Evolutionary conservation across 2,329 filamentous ascomycete species (phyloP).

Genomic region (Nemania sp.): DNA sequence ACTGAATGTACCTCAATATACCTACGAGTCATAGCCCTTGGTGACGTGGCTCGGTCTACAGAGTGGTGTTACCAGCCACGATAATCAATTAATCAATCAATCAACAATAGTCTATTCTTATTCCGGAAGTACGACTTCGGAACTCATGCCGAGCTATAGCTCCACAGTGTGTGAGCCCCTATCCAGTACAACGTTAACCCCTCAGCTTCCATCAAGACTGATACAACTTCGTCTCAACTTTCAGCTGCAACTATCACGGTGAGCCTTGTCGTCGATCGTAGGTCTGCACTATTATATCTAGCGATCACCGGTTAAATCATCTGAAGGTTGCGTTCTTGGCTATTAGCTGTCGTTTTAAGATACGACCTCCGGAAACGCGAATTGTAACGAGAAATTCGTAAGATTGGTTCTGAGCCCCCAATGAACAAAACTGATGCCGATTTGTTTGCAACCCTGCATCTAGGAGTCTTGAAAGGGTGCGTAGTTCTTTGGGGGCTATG

Average conservation of each 20-base stretch:
- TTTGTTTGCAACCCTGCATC: not conserved
- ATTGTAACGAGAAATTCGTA: not conserved
- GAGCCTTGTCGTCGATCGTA: not conserved
- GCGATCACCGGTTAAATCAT: not conserved
- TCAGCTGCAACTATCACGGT: not conserved
- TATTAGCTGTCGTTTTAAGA: not conserved
- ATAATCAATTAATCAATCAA: not conserved
- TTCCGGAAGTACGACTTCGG: not conserved
- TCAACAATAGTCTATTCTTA: not conserved
- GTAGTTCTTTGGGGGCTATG: constrained; percentile 19
- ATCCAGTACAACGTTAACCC: not conserved
- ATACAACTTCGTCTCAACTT: constrained; percentile 8
- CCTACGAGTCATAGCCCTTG: not conserved
- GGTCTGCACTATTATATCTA: not conserved
- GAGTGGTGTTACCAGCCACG: not conserved
- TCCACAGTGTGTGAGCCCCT: not conserved
- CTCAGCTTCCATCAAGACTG: not conserved
- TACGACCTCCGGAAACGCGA: not conserved
- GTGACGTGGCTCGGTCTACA: not conserved
- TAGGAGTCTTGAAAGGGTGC: not conserved
- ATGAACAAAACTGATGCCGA: not conserved
- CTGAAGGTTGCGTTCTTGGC: not conserved
- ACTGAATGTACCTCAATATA: too few relatives aligned
- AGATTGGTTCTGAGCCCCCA: not conserved
- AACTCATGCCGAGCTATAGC: not conserved